Evolutionary conservation across 768 basidiomycete species (phyloP), one percentile per base, ranked within the genome.

Genomic region (Termitomyces sp.): DNA sequence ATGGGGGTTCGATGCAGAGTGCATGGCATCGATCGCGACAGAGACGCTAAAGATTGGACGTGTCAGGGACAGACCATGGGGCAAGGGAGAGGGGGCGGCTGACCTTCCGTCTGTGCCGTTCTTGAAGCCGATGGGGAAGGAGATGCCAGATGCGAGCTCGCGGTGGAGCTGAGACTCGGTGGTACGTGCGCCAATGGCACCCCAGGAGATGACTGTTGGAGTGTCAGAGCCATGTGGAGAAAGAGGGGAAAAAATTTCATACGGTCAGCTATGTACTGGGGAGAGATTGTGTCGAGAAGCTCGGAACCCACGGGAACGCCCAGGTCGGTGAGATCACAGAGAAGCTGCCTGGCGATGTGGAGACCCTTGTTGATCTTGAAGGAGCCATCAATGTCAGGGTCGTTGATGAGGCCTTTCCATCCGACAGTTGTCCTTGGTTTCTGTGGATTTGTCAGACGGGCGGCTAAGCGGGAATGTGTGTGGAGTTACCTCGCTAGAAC

Each of bases 81-180:
- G 15, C 1, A 12, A 4, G 4, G 6, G 4, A 4, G 4, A 3
- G 4, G 11, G 24, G 6, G 9, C 12, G 39, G 56, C 72, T 56
- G 63, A 83, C 84, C 86, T 87, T 56, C 97, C 97, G 72, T 98
- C 96, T 3, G 97, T 99, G 55, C 97, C 96, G 71, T 99, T 99
- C 75, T 99, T 99, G 87, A 99, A 99, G 9, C 94, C 93, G 63
- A 98, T 93, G 22, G 97, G 95, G 87, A 97, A 98, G 54, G 95
- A 97, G 27, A 92, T 88, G 68, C 95, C 96, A 4, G 91, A 94
- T 5, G 94, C 95, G 47, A 98, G 88, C 73, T 98, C 97, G 59
- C 97, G 88, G 69, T 98, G 97, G 8, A 99, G 85, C 73, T 98
- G 96, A 3, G 91, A 93, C 73, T 99, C 97, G 39, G 97, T 99